Evolutionary conservation across 2,329 filamentous ascomycete genomes (phyloP), one percentile per base, ranked within the genome.

Genomic region (Apiospora saccharicola): DNA sequence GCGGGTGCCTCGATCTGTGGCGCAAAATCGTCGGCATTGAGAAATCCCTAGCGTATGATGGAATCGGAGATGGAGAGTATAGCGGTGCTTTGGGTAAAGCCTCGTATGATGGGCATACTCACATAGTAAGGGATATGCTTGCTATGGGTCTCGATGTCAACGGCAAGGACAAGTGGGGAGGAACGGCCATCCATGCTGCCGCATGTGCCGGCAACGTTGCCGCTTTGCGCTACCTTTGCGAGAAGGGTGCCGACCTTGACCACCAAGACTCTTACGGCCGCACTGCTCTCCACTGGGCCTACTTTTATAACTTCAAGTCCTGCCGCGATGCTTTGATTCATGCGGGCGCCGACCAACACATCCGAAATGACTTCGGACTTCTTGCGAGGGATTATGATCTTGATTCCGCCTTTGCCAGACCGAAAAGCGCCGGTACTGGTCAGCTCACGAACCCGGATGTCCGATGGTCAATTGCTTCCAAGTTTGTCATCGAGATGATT

Each of bases 281-380:
- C 30, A 64, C 57, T 2, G 30, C 57, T 7, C 30, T 64, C 12
- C 57, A 64, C 19, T 64, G 30, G 57, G 57, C 57, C 57, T 1
- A 13, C 13, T 4, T 13, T 0, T 19, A 5, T 0, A 8, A 22
- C 1, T n/a, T 12, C n/a, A 19, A n/a, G 19, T 4, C 4, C 10
- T 64, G 57, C 19, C 30, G 37, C 8, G 19, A 4, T 3, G 57
- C 3, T 4, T 37, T 64, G 34, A 4, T 64, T 2, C 30, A 64
- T 2, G 19, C 30, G 5, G 57, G 57, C 1, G 34, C 19, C 0
- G 19, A 64, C 57, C 26, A 37, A 7, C 1, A 12, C 0, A 41
- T 64, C 3, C 57, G 34, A 19, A 30, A 64, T 41, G 16, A 37
- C 7, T 30, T 64, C 37, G 57, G 57, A 2, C 8, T 41, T 12